Evolutionary conservation across 495 filamentous ascomycete genomes (phyloP).

Genomic region (Neurospora discreta): DNA sequence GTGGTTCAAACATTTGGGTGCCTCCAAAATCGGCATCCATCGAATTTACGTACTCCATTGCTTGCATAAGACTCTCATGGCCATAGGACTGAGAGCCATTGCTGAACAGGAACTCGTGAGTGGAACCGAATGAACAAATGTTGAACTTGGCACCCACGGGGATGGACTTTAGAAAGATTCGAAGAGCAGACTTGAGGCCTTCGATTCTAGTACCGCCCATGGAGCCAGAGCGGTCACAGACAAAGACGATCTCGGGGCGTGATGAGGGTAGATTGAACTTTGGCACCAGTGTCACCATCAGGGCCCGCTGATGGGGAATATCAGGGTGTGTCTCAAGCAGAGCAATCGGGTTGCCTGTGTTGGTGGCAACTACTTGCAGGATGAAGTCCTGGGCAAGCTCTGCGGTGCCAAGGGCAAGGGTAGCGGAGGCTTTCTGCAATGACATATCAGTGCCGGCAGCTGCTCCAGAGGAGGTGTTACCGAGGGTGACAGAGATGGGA

Average conservation of each 20-base stretch:
- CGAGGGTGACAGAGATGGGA: constrained; percentile 51
- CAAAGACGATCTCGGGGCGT: constrained; percentile 55
- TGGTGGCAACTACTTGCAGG: constrained; percentile 44
- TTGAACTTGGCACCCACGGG: constrained; percentile 61
- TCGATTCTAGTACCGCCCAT: constrained; percentile 46
- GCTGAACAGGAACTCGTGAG: constrained; percentile 45
- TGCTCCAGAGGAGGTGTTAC: constrained; percentile 37
- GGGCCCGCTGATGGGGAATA: constrained; percentile 46
- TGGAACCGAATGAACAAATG: constrained; percentile 57
- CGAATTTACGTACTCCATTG: constrained; percentile 35
- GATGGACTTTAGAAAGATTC: constrained; percentile 59
- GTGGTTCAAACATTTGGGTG: constrained; percentile 50
- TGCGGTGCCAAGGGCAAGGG: constrained; percentile 35
- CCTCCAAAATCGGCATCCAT: constrained; percentile 50
- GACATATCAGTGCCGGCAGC: constrained; percentile 31
- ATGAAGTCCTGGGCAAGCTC: constrained; percentile 43
- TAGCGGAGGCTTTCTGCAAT: constrained; percentile 49
- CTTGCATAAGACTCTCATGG: constrained; percentile 36
- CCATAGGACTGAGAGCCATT: constrained; percentile 43
- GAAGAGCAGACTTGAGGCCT: constrained; percentile 46
- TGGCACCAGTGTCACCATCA: constrained; percentile 59
- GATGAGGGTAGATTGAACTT: constrained; percentile 45
- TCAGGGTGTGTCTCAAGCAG: constrained; percentile 52
- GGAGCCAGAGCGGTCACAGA: constrained; percentile 57
- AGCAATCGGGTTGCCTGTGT: constrained; percentile 45